Evolutionary conservation across 2,329 filamentous ascomycete genomes (phyloP).

Genomic region (Coniochaeta hoffmannii): DNA sequence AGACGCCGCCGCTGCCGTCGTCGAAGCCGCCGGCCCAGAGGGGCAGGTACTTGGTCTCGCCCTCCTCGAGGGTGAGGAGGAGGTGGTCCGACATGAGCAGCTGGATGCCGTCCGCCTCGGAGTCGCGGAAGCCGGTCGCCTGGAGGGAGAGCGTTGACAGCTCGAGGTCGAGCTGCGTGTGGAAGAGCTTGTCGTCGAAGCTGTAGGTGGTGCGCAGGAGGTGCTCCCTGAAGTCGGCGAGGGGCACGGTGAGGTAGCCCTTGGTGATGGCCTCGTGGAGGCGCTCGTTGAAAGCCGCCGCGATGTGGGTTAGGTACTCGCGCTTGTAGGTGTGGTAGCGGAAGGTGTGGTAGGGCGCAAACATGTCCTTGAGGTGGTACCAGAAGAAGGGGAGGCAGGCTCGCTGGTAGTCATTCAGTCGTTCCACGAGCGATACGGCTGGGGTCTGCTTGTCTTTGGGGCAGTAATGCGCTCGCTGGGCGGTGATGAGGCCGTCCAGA

Average conservation of each 20-base stretch:
- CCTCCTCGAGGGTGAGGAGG: conserved; percentile 43
- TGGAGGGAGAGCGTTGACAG: background rate
- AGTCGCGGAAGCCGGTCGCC: conserved; percentile 3
- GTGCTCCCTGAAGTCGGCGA: background rate
- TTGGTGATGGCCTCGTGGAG: background rate
- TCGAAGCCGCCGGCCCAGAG: conserved; percentile 55
- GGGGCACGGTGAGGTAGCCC: background rate
- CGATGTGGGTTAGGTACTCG: background rate
- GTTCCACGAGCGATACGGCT: conserved; percentile 15
- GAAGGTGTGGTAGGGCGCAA: background rate
- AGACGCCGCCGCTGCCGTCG: conserved; percentile 44
- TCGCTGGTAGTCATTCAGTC: conserved; percentile 24
- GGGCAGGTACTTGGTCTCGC: conserved; percentile 56
- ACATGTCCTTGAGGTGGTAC: conserved; percentile 10
- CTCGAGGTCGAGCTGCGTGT: conserved; percentile 6
- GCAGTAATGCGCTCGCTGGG: conserved; percentile 29
- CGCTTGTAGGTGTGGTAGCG: background rate
- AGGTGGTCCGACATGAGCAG: conserved; percentile 33
- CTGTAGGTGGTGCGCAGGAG: background rate
- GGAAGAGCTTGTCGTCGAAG: background rate
- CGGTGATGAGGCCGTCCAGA: conserved; percentile 16
- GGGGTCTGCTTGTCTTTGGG: conserved; percentile 18
- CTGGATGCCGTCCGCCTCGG: conserved; percentile 22
- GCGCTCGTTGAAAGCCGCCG: background rate
- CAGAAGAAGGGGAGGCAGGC: conserved; percentile 29